Evolutionary conservation across 345 rosid genomes (phyloP).

Genomic region (Gossypium arboreum): DNA sequence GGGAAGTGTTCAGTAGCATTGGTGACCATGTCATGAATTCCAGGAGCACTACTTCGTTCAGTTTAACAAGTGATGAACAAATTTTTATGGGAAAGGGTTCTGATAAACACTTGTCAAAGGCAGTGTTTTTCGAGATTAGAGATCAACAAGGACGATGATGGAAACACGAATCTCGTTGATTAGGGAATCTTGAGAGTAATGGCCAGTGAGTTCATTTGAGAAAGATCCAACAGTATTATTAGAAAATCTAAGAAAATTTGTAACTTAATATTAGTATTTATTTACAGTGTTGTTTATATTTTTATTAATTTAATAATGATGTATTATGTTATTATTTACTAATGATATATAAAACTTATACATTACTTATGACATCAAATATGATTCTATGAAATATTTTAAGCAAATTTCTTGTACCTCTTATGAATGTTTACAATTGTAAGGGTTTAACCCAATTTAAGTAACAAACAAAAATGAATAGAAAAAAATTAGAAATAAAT

Average conservation of each 20-base stretch:
- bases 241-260: background rate
- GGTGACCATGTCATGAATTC: slow-evolving; percentile 5
- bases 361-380: too few species aligned
- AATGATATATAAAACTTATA: too few species aligned
- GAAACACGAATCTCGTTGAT: background rate
- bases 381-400: background rate
- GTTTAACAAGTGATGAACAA: slow-evolving; percentile 1
- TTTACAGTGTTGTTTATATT: too few species aligned
- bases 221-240: background rate
- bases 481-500: too few species aligned
- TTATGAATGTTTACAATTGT: too few species aligned
- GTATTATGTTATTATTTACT: too few species aligned
- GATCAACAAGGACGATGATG: slow-evolving; percentile 1
- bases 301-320: too few species aligned
- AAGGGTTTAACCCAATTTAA: too few species aligned
- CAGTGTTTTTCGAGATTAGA: background rate
- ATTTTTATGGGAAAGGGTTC: background rate
- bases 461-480: too few species aligned
- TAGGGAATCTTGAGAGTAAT: background rate
- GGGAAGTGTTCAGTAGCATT: background rate
- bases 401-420: background rate
- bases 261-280: too few species aligned
- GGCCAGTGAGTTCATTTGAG: background rate
- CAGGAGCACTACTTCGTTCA: background rate
- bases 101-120: background rate